Percentiles rank a stretch among this genome's conserved stretches.
phyloP scores from a whole-genome alignment of 306 rosid species.

The Lagenaria siceraria region DNA sequence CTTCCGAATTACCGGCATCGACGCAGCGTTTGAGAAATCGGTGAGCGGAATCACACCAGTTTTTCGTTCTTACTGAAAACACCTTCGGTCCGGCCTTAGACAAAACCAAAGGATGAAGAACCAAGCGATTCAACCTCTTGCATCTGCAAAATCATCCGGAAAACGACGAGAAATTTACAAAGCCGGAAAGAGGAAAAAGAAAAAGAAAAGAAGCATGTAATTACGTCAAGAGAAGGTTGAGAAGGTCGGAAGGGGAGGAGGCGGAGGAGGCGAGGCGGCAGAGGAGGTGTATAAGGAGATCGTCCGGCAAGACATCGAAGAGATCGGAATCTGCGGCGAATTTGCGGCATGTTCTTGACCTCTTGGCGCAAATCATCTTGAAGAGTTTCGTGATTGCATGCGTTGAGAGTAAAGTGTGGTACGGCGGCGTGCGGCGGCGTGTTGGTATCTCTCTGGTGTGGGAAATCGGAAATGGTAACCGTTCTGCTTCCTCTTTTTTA shows the following conservation, averaged over 20 bases:
- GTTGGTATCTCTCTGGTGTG: not conserved
- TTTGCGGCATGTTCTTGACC: not conserved
- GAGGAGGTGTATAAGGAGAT: not conserved
- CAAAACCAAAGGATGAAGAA: constrained; percentile 41
- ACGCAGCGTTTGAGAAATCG: constrained; percentile 46
- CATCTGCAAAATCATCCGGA: constrained; percentile 27
- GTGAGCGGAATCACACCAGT: constrained; percentile 59
- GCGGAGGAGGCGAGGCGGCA: not conserved
- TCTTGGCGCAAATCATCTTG: not conserved
- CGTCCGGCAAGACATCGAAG: constrained; percentile 6
- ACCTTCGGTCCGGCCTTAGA: constrained; percentile 41
- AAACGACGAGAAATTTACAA: not conserved
- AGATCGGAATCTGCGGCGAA: not conserved
- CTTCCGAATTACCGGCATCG: constrained; percentile 59
- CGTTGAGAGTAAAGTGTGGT: not conserved
- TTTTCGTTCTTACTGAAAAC: constrained; percentile 26
- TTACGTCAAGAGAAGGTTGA: not conserved
- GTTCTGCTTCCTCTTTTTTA: not conserved
- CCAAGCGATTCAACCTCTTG: constrained; percentile 44
- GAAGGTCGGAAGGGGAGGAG: constrained; percentile 1
- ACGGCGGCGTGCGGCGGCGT: not conserved
- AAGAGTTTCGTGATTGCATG: not conserved
- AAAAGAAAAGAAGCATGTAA: not conserved
- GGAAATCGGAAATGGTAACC: constrained; percentile 1
- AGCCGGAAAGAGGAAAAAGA: not conserved